A percentile compares a stretch with the other conserved stretches of the same genome.
Conservation (phyloP, 2,329 filamentous ascomycete species). For the Penicillium psychrosexuale region DNA sequence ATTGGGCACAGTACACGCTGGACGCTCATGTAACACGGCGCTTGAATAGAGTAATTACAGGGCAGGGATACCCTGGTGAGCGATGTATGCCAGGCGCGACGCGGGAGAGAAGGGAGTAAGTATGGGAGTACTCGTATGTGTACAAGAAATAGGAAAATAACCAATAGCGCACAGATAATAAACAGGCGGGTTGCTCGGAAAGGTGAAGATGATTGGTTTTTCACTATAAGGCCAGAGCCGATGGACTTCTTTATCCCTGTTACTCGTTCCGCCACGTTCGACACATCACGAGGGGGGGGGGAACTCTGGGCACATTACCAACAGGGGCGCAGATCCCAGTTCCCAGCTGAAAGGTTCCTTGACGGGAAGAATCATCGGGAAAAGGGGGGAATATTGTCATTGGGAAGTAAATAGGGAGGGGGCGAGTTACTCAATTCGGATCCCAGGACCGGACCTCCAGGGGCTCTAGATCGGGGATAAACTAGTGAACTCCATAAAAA, state of each 20-base stretch:
- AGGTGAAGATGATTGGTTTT: constrained; percentile 16
- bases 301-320: constrained; percentile 14
- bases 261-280: constrained; percentile 30
- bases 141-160: constrained; percentile 1
- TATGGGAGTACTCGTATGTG: not conserved
- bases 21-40: constrained; percentile 15
- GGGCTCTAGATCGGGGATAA: constrained; percentile 14
- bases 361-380: constrained; percentile 9
- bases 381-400: constrained; percentile 19
- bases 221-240: not conserved
- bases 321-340: constrained; percentile 13
- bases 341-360: constrained; percentile 16
- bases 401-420: constrained; percentile 4
- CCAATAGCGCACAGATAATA: not conserved
- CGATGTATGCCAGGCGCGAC: not conserved
- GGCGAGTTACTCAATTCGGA: not conserved
- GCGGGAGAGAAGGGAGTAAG: not conserved
- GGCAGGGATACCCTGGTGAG: constrained; percentile 1
- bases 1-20: constrained; percentile 9
- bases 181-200: constrained; percentile 9
- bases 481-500: constrained; percentile 16
- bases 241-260: constrained; percentile 14
- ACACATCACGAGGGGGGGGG: constrained; percentile 26
- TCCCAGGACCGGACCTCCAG: not conserved
- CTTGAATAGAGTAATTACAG: constrained; percentile 9